Percentiles rank a stretch among this genome's conserved stretches.
These are phyloP conservation scores for Colletotrichum sublineola DNA, from an alignment of 2,329 filamentous ascomycete genomes.

Conservation along the genomic window DNA sequence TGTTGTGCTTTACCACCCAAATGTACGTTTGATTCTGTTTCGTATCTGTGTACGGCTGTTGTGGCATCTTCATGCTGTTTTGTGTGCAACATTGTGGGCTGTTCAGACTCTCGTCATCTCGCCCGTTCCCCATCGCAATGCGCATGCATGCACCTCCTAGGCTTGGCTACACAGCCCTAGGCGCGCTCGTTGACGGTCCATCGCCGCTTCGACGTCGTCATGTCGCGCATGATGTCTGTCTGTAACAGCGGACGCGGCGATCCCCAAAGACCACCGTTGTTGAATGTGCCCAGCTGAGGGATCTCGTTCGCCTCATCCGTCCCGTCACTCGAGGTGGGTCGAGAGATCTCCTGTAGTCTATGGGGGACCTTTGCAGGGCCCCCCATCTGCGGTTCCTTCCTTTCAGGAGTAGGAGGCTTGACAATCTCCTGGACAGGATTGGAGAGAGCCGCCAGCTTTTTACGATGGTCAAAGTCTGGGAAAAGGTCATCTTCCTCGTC, in stretches of 20 bases:
- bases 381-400: conserved; percentile 42
- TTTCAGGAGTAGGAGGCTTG: conserved; percentile 42
- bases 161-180: neutral
- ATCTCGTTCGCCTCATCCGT: conserved; percentile 51
- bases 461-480: conserved; percentile 64
- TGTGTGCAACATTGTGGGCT: neutral
- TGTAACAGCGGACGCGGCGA: conserved; percentile 59
- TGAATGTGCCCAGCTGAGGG: conserved; percentile 53
- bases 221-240: conserved; percentile 60
- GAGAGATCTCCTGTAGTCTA: conserved; percentile 41
- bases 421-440: conserved; percentile 29
- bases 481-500: conserved; percentile 66
- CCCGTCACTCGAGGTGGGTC: conserved; percentile 41
- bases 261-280: conserved; percentile 60
- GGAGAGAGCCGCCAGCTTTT: conserved; percentile 44
- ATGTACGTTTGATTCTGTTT: neutral
- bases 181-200: conserved; percentile 68
- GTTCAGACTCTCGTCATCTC: neutral
- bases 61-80: conserved; percentile 4
- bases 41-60: conserved; percentile 22
- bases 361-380: conserved; percentile 37
- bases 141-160: neutral
- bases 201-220: conserved; percentile 62
- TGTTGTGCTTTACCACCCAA: conserved; percentile 30
- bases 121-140: neutral